Evolutionary conservation across 805 yeast genomes (phyloP).

Genomic region (Hanseniaspora mollemarum): DNA sequence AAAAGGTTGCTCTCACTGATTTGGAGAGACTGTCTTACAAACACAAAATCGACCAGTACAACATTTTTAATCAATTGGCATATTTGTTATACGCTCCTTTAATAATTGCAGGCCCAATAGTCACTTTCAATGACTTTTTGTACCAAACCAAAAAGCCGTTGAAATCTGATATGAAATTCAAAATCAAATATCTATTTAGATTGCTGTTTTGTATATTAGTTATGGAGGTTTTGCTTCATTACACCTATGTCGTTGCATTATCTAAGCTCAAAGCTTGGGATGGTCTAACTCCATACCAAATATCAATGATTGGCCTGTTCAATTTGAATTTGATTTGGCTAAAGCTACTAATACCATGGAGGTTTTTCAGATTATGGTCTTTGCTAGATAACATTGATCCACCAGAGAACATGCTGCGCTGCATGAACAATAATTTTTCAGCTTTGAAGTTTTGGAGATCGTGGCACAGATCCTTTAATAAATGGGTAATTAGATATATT

Average conservation of each 20-base stretch:
- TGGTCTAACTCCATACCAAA: slow-evolving; percentile 80
- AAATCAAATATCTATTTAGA: slow-evolving; percentile 51
- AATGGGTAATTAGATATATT: slow-evolving; percentile 80
- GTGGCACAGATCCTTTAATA: slow-evolving; percentile 91
- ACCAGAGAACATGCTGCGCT: slow-evolving; percentile 94
- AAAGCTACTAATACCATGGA: slow-evolving; percentile 88
- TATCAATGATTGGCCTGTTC: slow-evolving; percentile 87
- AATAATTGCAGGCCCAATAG: slow-evolving; percentile 87
- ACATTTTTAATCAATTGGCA: slow-evolving; percentile 53
- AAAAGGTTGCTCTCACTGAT: slow-evolving; percentile 35
- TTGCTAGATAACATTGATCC: slow-evolving; percentile 87
- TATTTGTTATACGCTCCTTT: slow-evolving; percentile 78
- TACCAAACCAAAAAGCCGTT: slow-evolving; percentile 55
- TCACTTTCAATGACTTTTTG: slow-evolving; percentile 83
- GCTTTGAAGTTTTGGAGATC: slow-evolving; percentile 97
- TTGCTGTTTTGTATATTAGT: slow-evolving; percentile 61
- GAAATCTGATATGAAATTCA: slow-evolving; percentile 47
- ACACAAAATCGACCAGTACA: slow-evolving; percentile 50
- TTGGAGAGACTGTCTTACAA: slow-evolving; percentile 55
- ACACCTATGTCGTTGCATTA: slow-evolving; percentile 84
- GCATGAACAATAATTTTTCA: slow-evolving; percentile 87
- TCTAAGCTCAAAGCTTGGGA: slow-evolving; percentile 83
- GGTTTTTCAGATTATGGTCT: slow-evolving; percentile 87
- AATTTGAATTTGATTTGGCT: slow-evolving; percentile 88
- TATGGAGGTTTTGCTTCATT: slow-evolving; percentile 85